Evolutionary conservation across 106 monocot species (phyloP).

Genomic region (Hemerocallis citrina): DNA sequence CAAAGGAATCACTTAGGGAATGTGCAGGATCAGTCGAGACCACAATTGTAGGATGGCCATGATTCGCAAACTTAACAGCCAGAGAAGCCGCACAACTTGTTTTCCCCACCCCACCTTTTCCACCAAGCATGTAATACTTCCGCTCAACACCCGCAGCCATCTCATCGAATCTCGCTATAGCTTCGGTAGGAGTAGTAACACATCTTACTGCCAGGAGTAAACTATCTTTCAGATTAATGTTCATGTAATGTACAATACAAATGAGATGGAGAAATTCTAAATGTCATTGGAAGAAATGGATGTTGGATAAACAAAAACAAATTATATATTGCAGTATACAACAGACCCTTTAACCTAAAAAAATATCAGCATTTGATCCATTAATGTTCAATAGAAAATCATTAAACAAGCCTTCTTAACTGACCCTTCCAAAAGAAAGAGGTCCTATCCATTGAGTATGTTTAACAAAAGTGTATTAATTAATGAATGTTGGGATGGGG

Average conservation of each 20-base stretch:
- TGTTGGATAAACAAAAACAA: neutral
- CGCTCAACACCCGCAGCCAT: conserved; percentile 67
- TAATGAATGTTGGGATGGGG: too few relatives aligned
- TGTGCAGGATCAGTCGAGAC: conserved; percentile 98
- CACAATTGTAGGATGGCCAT: conserved; percentile 89
- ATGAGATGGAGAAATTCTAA: neutral
- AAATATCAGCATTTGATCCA: too few relatives aligned
- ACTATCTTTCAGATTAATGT: neutral
- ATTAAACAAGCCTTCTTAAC: too few relatives aligned
- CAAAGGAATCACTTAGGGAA: conserved; percentile 97
- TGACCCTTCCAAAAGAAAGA: too few relatives aligned
- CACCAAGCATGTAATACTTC: conserved; percentile 95
- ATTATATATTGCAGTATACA: neutral
- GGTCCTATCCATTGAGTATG: too few relatives aligned
- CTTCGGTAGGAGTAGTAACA: conserved; percentile 43
- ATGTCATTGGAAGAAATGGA: too few relatives aligned
- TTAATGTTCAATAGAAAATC: neutral
- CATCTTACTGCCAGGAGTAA: conserved; percentile 45
- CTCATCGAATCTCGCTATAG: conserved; percentile 70
- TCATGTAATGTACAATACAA: neutral
- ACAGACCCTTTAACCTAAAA: neutral
- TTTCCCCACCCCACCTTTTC: conserved; percentile 98
- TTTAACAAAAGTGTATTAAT: too few relatives aligned
- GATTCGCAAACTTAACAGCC: conserved; percentile 93
- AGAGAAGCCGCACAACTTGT: conserved; percentile 96